Conservation (phyloP, 805 yeast species). For the Metschnikowia vanudenii region DNA sequence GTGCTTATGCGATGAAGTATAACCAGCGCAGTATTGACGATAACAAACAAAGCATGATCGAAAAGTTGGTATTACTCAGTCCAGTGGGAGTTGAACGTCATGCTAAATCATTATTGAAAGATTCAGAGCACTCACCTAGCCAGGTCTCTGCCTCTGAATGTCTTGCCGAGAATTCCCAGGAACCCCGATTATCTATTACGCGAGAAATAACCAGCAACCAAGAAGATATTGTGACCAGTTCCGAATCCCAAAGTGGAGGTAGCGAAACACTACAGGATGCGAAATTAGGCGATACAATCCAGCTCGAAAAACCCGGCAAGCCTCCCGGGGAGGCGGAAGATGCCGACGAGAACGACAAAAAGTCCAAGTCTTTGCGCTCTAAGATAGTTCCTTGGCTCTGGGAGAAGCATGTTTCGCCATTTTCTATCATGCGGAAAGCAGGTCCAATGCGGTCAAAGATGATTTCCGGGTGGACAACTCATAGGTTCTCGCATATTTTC, state of each 20-base stretch:
- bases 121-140: conserved; percentile 12
- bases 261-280: not conserved
- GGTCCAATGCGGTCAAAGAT: conserved; percentile 57
- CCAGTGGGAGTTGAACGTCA: conserved; percentile 46
- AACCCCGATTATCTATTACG: conserved; percentile 15
- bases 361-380: conserved; percentile 20
- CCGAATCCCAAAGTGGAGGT: not conserved
- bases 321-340: too few species aligned
- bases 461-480: conserved; percentile 54
- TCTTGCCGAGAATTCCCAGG: conserved; percentile 18
- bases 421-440: conserved; percentile 44
- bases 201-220: conserved; percentile 26
- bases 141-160: conserved; percentile 14
- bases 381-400: conserved; percentile 39
- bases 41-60: conserved; percentile 26
- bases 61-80: conserved; percentile 40
- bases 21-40: conserved; percentile 26
- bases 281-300: too few species aligned
- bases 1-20: conserved; percentile 43
- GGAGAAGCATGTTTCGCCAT: conserved; percentile 56
- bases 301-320: too few species aligned
- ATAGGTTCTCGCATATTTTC: conserved; percentile 43
- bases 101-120: conserved; percentile 28
- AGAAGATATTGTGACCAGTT: conserved; percentile 28
- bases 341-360: not conserved